phyloP scores from a whole-genome alignment of 2,329 filamentous ascomycete species.

The Aspergillus caelatus region DNA sequence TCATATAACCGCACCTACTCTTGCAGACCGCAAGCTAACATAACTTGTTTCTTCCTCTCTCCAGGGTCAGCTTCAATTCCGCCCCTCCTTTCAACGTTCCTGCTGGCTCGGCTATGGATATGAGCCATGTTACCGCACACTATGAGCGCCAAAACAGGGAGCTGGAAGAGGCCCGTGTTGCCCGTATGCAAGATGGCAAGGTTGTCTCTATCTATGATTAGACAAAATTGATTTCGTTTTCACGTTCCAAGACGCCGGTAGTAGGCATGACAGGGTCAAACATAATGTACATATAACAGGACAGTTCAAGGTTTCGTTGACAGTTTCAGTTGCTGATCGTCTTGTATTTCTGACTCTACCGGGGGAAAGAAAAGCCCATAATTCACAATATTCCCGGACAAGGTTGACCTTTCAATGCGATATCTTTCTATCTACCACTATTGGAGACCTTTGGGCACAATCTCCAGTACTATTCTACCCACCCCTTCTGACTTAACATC shows the following conservation, averaged over 20 bases:
- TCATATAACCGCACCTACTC: neutral
- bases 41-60: conserved; percentile 2
- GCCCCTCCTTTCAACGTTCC: conserved; percentile 66
- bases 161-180: conserved; percentile 59
- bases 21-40: conserved; percentile 10
- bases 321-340: conserved; percentile 26
- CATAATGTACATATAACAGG: conserved; percentile 38
- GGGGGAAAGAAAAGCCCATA: neutral
- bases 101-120: conserved; percentile 62
- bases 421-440: neutral
- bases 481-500: conserved; percentile 48
- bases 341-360: neutral
- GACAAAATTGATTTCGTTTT: conserved; percentile 27
- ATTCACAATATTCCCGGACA: neutral
- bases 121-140: conserved; percentile 63
- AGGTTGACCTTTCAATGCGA: neutral
- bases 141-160: conserved; percentile 62
- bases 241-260: conserved; percentile 22
- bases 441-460: conserved; percentile 3
- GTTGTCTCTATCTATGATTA: conserved; percentile 48
- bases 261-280: conserved; percentile 28
- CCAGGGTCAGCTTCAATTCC: conserved; percentile 61
- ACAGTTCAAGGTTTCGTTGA: conserved; percentile 25
- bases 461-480: conserved; percentile 46
- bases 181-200: conserved; percentile 48